A percentile compares a stretch with the other conserved stretches of the same genome.
phyloP scores from a whole-genome alignment of 2,329 filamentous ascomycete genomes.

The Alternaria incomplexa region DNA sequence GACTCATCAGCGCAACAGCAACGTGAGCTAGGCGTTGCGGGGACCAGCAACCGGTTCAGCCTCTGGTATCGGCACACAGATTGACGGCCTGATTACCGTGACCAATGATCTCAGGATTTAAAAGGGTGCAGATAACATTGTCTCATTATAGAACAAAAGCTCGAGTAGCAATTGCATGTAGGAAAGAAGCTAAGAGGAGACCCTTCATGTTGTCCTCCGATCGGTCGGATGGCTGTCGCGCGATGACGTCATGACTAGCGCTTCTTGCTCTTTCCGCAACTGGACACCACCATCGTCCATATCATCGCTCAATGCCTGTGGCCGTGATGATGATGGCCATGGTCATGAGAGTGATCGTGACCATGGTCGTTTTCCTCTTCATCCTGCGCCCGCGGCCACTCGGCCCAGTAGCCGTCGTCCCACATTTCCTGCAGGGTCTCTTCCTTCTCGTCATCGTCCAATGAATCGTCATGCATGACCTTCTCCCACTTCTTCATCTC shows the following conservation, averaged over 20 bases:
- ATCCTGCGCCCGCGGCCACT: constrained; percentile 50
- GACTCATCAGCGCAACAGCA: neutral
- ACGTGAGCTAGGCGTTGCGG: neutral
- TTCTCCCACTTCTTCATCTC: constrained; percentile 58
- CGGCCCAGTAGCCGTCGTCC: constrained; percentile 66
- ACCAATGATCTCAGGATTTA: neutral
- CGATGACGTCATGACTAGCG: neutral
- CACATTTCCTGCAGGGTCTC: constrained; percentile 59
- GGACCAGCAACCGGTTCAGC: neutral
- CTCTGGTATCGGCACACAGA: neutral
- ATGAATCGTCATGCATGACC: constrained; percentile 41
- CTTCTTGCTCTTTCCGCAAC: neutral
- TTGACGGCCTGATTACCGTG: neutral
- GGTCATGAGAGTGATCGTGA: constrained; percentile 17
- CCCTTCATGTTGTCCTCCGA: neutral
- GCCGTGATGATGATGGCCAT: constrained; percentile 1
- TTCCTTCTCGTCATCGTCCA: constrained; percentile 49
- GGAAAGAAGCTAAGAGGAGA: neutral
- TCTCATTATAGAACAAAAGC: neutral
- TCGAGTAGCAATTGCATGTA: neutral
- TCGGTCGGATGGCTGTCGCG: neutral
- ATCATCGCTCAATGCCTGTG: neutral
- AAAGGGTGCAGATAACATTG: neutral
- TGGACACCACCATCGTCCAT: neutral
- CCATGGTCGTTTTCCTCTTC: constrained; percentile 35